Evolutionary conservation across 257 asterid species (phyloP).

Genomic region (Solanum microdontum): DNA sequence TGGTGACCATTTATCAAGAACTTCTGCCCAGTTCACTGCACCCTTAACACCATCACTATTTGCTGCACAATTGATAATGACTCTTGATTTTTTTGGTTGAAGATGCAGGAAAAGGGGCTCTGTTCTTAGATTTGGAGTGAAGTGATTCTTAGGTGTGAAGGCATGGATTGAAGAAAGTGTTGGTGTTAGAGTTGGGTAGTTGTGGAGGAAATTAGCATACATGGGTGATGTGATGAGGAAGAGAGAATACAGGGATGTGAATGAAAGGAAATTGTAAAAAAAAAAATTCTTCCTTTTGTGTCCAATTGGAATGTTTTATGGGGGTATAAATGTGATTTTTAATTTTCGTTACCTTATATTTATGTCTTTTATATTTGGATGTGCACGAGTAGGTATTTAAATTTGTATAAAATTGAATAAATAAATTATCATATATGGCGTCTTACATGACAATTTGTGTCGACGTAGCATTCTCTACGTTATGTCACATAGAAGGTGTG

Average conservation of each 20-base stretch:
- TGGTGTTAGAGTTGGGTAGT: conserved; percentile 11
- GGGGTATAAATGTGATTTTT: neutral
- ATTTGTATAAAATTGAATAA: no score
- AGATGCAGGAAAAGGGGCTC: neutral
- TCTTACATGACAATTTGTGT: neutral
- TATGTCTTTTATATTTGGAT: no score
- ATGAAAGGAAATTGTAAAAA: neutral
- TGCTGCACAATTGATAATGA: conserved; percentile 24
- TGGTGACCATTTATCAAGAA: conserved; percentile 63
- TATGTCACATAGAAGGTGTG: neutral
- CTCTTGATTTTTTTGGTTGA: conserved; percentile 4
- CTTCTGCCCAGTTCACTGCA: conserved; percentile 29
- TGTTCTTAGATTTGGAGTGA: neutral
- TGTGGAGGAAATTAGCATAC: conserved; percentile 35
- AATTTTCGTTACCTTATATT: no score
- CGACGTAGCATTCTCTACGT: no score
- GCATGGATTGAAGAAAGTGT: conserved; percentile 4
- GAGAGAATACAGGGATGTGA: neutral
- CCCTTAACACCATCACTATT: conserved; percentile 24
- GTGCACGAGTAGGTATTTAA: accelerated
- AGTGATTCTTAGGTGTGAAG: neutral
- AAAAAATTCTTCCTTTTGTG: neutral
- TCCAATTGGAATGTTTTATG: neutral
- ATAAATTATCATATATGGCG: neutral
- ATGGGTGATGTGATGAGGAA: conserved; percentile 14